Evolutionary conservation across 257 asterid species (phyloP), one percentile per base, ranked within the genome.

Genomic region (Nicotiana noctiflora): DNA sequence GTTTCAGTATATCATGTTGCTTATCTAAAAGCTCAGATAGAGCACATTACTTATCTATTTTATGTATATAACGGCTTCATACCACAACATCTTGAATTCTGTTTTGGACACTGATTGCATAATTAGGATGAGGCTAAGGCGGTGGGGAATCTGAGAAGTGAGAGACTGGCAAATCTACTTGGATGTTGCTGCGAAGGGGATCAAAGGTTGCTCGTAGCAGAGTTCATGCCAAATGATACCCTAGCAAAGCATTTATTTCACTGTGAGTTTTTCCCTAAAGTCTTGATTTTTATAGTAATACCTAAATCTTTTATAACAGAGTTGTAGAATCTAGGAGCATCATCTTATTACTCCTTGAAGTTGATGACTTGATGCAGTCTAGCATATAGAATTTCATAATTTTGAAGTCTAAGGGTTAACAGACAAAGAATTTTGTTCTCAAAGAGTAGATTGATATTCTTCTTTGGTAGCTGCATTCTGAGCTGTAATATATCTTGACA

Each of bases 161-260:
- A 4, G 32, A 31, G 32, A 31, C 3, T 31, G 4, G 32, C 4
- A 31, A 31, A 31, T 31, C 32, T 31, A 31, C 3, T 31, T 31
- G 32, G 32, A 31, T 31, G 4, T 31, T 31, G 32, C 0, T 31
- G 32, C 3, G 32, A 31, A 31, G 32, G 32, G 32, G 32, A 31
- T 2, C 5, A 31, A 31, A 31, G 3, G 3, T 31, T 31, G 32
- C 0, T 31, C 5, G 32, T 31, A 5, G 32, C 91, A 2, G 91
- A 88, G 60, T 88, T 88, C 67, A 86, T 86, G 89, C 90, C 90
- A 44, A 83, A 86, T 57, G 89, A 88, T n/a, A 31, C 32, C 32
- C 32, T 31, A 2, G 5, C 32, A 31, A 31, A 31, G 32, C 32
- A 3, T 31, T 31, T 88, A 44, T 88, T 88, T 84, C 91, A 88